Conservation (phyloP, 495 filamentous ascomycete species). For the Annulohypoxylon stygium region DNA sequence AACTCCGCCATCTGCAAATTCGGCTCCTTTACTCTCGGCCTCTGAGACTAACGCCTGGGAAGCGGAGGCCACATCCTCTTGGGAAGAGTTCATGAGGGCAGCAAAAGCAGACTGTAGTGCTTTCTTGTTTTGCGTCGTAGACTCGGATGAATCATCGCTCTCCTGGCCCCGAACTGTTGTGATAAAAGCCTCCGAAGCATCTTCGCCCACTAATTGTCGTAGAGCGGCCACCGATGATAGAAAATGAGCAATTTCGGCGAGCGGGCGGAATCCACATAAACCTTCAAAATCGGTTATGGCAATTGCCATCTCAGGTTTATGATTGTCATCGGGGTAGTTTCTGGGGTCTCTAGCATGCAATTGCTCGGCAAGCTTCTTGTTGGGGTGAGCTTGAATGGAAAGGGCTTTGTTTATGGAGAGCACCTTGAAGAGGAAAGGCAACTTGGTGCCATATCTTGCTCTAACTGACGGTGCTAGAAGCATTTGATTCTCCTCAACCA, state of each 20-base stretch:
- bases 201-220: slow-evolving; percentile 80
- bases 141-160: slow-evolving; percentile 64
- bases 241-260: slow-evolving; percentile 89
- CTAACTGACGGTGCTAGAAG: slow-evolving; percentile 79
- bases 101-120: slow-evolving; percentile 80
- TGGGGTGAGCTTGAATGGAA: slow-evolving; percentile 97
- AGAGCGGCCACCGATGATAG: slow-evolving; percentile 79
- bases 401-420: slow-evolving; percentile 93
- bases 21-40: slow-evolving; percentile 71
- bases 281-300: slow-evolving; percentile 96
- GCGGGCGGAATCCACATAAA: slow-evolving; percentile 92
- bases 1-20: slow-evolving; percentile 75
- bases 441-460: slow-evolving; percentile 78
- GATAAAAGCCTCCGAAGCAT: slow-evolving; percentile 75
- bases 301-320: slow-evolving; percentile 99
- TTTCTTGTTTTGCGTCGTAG: slow-evolving; percentile 77
- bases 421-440: slow-evolving; percentile 98
- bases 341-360: slow-evolving; percentile 87
- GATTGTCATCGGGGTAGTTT: slow-evolving; percentile 99
- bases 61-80: slow-evolving; percentile 72
- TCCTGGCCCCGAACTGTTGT: slow-evolving; percentile 73
- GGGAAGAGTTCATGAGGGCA: slow-evolving; percentile 80
- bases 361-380: slow-evolving; percentile 95
- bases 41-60: slow-evolving; percentile 75
- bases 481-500: slow-evolving; percentile 88